These are phyloP conservation scores for Cymbopogon citratus DNA, from an alignment of 176 grass and related monocot species.

Conservation along the genomic window DNA sequence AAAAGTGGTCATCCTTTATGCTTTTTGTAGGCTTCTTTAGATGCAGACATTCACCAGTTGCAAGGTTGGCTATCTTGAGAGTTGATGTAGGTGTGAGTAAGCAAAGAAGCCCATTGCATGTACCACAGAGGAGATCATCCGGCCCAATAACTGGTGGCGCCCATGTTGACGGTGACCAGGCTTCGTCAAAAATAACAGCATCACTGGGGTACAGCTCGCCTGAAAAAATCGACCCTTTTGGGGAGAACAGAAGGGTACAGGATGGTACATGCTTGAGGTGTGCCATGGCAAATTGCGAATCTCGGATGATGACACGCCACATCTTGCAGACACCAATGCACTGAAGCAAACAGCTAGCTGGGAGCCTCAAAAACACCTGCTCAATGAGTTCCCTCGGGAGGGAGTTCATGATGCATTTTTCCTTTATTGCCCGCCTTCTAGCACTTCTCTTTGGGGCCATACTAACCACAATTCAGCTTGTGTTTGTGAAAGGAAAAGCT, in stretches of 20 bases:
- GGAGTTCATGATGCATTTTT: background rate
- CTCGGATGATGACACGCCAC: background rate
- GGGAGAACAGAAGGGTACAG: constrained; percentile 6
- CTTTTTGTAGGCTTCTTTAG: constrained; percentile 5
- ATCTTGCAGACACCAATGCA: constrained; percentile 16
- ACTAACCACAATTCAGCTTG: too few relatives aligned
- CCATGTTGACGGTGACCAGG: background rate
- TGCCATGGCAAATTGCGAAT: background rate
- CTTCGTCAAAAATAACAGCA: constrained; percentile 1
- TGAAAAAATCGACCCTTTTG: background rate
- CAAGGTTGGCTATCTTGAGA: constrained; percentile 31
- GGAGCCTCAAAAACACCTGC: constrained; percentile 1
- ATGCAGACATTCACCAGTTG: constrained; percentile 20
- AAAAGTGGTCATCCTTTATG: background rate
- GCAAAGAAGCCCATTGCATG: constrained; percentile 30
- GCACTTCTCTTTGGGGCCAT: background rate
- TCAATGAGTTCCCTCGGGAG: constrained; percentile 8
- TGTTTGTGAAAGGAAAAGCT: too few relatives aligned
- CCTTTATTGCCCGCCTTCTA: background rate
- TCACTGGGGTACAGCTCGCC: background rate
- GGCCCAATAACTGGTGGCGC: constrained; percentile 12
- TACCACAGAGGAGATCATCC: constrained; percentile 14
- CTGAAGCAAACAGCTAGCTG: background rate
- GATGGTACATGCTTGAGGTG: background rate
- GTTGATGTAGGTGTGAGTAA: background rate